Conservation (phyloP, 2,329 filamentous ascomycete genomes). For the Allantophomopsis lycopodina region DNA sequence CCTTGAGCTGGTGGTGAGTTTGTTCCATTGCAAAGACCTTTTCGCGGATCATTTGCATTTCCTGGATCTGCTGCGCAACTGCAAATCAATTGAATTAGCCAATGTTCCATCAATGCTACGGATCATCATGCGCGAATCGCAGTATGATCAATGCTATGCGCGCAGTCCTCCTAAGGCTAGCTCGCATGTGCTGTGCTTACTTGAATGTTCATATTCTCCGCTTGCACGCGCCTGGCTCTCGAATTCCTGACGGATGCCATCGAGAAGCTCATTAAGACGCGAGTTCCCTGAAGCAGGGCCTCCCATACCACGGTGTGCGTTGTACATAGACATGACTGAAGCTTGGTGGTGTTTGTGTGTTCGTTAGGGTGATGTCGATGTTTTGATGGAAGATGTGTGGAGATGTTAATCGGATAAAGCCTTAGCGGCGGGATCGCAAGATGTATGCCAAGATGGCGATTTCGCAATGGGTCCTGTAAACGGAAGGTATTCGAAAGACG, state of each 20-base stretch:
- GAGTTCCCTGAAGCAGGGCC: slow-evolving; percentile 49
- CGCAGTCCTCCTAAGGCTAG: background rate
- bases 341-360: no score
- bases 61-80: slow-evolving; percentile 86
- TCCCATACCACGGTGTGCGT: slow-evolving; percentile 65
- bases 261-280: slow-evolving; percentile 82
- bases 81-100: slow-evolving; percentile 4
- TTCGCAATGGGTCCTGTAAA: no score
- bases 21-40: slow-evolving; percentile 93
- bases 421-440: no score
- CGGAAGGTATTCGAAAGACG: no score
- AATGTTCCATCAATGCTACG: no score
- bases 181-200: slow-evolving; percentile 44
- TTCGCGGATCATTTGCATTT: slow-evolving; percentile 87
- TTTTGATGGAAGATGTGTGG: no score
- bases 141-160: background rate
- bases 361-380: no score
- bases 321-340: slow-evolving; percentile 51
- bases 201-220: slow-evolving; percentile 83
- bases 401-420: no score
- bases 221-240: slow-evolving; percentile 70
- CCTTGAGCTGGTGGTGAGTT: slow-evolving; percentile 74
- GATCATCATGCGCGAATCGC: no score
- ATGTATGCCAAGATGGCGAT: no score
- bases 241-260: slow-evolving; percentile 83